Evolutionary conservation across 1,284 basidiomycete species (phyloP).

Genomic region (Anthracocystis panici-leucophaei): DNA sequence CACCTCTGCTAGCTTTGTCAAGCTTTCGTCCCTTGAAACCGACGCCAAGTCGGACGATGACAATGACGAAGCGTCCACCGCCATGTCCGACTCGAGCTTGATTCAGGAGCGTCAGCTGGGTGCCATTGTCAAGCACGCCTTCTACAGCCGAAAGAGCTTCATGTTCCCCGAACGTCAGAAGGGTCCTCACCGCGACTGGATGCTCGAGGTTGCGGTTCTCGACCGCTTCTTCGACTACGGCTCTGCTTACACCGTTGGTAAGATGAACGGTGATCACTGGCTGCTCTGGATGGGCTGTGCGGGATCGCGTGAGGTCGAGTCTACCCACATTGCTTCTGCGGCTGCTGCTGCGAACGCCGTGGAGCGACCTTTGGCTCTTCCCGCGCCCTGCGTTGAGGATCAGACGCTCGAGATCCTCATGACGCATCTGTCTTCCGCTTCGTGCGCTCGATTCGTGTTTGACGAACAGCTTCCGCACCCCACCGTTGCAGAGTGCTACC

Average conservation of each 20-base stretch:
- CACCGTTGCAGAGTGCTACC: constrained; percentile 50
- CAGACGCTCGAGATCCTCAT: constrained; percentile 99
- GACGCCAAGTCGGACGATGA: constrained; percentile 6
- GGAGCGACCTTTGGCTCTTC: constrained; percentile 52
- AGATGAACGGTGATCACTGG: constrained; percentile 99
- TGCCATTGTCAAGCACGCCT: constrained; percentile 71
- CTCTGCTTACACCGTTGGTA: constrained; percentile 95
- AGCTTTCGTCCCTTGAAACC: constrained; percentile 28
- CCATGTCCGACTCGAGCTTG: constrained; percentile 40
- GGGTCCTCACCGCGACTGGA: constrained; percentile 95
- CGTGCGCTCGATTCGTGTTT: constrained; percentile 84
- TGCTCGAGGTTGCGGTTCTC: constrained; percentile 88
- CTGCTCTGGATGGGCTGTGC: constrained; percentile 78
- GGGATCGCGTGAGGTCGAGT: constrained; percentile 56
- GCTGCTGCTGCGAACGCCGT: constrained; percentile 14
- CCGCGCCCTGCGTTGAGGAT: constrained; percentile 72
- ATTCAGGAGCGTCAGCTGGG: constrained; percentile 54
- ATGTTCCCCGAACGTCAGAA: constrained; percentile 98
- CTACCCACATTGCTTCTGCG: constrained; percentile 45
- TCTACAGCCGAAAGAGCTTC: constrained; percentile 98
- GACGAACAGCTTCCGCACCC: constrained; percentile 57
- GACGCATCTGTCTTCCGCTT: constrained; percentile 85
- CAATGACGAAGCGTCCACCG: constrained; percentile 28
- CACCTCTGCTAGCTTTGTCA: constrained; percentile 30
- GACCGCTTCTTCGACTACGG: constrained; percentile 86